Evolutionary conservation across 306 rosid species (phyloP), one percentile per base, ranked within the genome.

Genomic region (Arachis stenosperma): DNA sequence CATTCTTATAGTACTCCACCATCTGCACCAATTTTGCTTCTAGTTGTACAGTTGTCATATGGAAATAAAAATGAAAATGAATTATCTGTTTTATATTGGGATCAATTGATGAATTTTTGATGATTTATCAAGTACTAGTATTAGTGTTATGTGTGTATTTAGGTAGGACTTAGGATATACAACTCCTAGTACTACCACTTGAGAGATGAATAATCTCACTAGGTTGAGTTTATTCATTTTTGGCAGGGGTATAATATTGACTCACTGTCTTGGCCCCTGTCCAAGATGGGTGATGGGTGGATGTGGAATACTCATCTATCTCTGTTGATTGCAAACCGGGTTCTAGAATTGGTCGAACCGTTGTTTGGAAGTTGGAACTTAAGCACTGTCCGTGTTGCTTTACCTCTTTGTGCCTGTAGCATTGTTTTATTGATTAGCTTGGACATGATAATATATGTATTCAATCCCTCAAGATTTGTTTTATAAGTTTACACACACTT

Each of bases 191-290:
- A 12, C 39, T 75, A 12, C 39, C 39, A 3, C 61, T 65, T 71
- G 61, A 61, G 59, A 47, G 66, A 65, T 71, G 61, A 52, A 15
- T 71, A 10, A 51, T 67, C 70, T 83, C 37, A 76, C 72, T 79
- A 62, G 79, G 79, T 48, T 75, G 50, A 75, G 56, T 76, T 83
- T 79, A 72, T 79, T 83, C 78, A 53, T 79, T 70, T 83, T 83
- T 83, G 82, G 82, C 87, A 83, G 84, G 86, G 74, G 77, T 70
- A 70, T 80, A 69, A 63, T 58, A 78, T 22, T 22, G 27, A 22
- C 3, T 33, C 37, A 41, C 48, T 8, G 12, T 46, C 76, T 61
- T 71, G 66, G 70, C 61, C 81, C 81, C 68, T 69, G 42, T 55
- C 3, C 42, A 61, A 67, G 76, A 67, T 33, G 67, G 65, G 65